Evolutionary conservation across 2,329 filamentous ascomycete species (phyloP), one percentile per base, ranked within the genome.

Genomic region (Fusarium zealandicum): DNA sequence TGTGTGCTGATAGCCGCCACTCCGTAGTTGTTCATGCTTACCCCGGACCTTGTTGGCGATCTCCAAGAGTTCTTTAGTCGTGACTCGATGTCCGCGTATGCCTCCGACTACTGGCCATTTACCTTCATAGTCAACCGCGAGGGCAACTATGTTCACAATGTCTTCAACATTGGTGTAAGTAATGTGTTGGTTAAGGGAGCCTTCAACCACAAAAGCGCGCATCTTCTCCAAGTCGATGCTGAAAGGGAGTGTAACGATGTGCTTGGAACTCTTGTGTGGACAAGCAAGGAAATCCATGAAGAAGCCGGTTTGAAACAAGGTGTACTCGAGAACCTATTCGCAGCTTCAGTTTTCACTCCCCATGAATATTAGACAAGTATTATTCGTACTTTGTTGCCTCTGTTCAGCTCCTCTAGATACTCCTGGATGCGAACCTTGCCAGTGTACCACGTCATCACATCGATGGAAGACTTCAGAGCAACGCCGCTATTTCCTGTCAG

Each of bases 261-360:
- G 68, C 27, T 76, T 79, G 6, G 77, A 65, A 0, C 78, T 75
- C 36, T 76, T 70, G 45, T 80, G 63, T 0, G 82, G 82, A 46
- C 72, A 75, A 1, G 77, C 78, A 12, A 84, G 72, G 68, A 84
- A 85, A 63, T 85, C 74, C 39, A 80, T 57, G 61, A 84, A 82
- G 7, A 82, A 59, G 2, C 80, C 81, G 0, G 80, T 80, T 40
- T 84, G 80, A 63, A 85, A 84, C 1, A 83, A 69, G 6, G 72
- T 77, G 65, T 85, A 85, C 57, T 85, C 80, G 5, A 85, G 70
- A 6, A 81, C 71, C 79, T 82, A 35, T 2, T 25, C 2, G 20
- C 13, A 3, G 14, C 20, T 6, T 38, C n/a, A 46, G 7, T 4
- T 6, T 9, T 25, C 18, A n/a, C 25, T 4, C 11, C 18, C 14